A percentile compares a stretch with the other conserved stretches of the same genome.
These are phyloP conservation scores for Aspergillus egyptiacus DNA, from an alignment of 495 filamentous ascomycete species.

Conservation along the genomic window DNA sequence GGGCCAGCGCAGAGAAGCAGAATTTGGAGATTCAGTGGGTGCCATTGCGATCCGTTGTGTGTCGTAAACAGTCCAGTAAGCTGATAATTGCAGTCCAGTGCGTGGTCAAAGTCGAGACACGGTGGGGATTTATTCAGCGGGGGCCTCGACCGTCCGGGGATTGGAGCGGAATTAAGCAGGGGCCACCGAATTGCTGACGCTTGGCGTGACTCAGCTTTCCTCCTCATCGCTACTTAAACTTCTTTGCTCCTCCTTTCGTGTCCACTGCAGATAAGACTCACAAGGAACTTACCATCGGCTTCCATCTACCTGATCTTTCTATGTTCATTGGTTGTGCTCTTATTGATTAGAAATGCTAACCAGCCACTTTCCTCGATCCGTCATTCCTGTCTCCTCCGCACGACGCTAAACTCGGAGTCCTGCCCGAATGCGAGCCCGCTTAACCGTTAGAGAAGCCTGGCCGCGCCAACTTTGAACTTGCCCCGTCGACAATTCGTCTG, in stretches of 20 bases:
- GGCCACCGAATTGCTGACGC: neutral
- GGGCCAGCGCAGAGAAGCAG: neutral
- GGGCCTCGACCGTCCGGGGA: neutral
- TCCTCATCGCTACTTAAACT: conserved; percentile 10
- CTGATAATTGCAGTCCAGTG: neutral
- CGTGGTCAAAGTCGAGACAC: neutral
- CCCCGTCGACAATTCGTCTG: too few species aligned
- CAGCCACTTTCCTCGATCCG: too few species aligned
- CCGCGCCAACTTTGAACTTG: too few species aligned
- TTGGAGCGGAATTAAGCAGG: conserved; percentile 8
- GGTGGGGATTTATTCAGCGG: neutral
- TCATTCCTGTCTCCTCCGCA: too few species aligned
- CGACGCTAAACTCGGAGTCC: too few species aligned
- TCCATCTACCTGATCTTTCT: neutral
- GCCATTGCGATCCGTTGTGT: too few species aligned
- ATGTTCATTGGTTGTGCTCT: neutral
- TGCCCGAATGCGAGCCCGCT: too few species aligned
- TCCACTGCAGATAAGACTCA: neutral
- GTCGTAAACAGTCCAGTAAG: too few species aligned
- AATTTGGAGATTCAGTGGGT: neutral
- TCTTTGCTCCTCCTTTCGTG: neutral
- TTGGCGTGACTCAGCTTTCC: conserved; percentile 7
- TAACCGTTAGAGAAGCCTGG: too few species aligned
- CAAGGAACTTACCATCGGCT: neutral
- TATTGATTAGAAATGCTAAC: too few species aligned